Evolutionary conservation across 495 filamentous ascomycete genomes (phyloP), one percentile per base, ranked within the genome.

Genomic region (Bombardia bombarda): DNA sequence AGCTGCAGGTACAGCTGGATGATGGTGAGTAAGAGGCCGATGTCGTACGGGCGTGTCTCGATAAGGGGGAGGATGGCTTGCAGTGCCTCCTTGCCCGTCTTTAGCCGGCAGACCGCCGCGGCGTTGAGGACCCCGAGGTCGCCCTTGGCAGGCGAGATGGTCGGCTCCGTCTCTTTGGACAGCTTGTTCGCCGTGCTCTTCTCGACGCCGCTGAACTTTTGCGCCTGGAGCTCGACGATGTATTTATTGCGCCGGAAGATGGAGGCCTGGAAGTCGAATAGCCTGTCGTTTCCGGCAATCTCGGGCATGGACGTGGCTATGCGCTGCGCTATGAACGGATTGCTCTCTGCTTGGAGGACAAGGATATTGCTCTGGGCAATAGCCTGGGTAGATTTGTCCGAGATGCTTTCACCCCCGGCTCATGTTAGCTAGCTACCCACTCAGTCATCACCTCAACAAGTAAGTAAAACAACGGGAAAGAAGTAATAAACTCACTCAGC

Each of bases 291-390:
- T 10, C 78, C 73, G 12, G 72, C 71, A 7, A 80, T 57, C 22
- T 69, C 65, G 2, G 77, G 75, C 12, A 74, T 66, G 2, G 71
- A 70, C 40, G 84, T 68, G 39, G 84, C 71, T 12, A 82, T 50
- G 20, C 87, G 77, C 53, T 90, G 83, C 10, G 82, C 72, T 31
- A 86, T 60, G 62, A 79, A 95, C 6, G 90, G 90, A 56, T 99
- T 97, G 33, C 66, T 66, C 25, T 66, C 63, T 8, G 69, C 66
- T 9, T 75, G 69, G 13, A 81, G 68, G 16, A 83, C 72, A 5
- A 88, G 62, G 25, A 75, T 63, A 62, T 96, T 97, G 47, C 87
- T 86, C 34, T 84, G 78, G 38, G 86, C 86, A 51, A 97, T 78
- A 38, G 75, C 73, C 58, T 75, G 77, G 7, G 87, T 87, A 2